Conservation (phyloP, 148 eudicot genomes). For the Rhododendron vialii region DNA sequence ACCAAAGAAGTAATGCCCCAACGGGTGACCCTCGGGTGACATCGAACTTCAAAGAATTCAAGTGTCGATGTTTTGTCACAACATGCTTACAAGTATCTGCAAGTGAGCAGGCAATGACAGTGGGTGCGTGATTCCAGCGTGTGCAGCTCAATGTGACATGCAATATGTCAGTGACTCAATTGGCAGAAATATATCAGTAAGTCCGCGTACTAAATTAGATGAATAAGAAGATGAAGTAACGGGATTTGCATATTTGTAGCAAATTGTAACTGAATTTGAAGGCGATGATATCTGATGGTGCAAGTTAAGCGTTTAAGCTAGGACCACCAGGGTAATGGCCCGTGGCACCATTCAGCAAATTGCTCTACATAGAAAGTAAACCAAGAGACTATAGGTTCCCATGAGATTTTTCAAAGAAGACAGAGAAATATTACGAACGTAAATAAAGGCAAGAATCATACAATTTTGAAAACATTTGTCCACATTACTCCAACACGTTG, state of each 20-base stretch:
- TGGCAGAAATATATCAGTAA: background rate
- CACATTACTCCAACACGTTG: constrained; percentile 46
- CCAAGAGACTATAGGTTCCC: background rate
- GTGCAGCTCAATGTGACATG: background rate
- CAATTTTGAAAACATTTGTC: constrained; percentile 85
- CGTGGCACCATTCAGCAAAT: background rate
- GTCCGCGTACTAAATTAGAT: background rate
- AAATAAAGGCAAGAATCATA: constrained; percentile 26
- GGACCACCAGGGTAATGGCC: background rate
- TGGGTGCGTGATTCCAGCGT: background rate
- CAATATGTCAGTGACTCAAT: background rate
- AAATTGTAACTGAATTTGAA: background rate
- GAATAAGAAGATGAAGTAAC: background rate
- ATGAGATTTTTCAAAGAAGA: background rate
- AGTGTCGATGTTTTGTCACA: background rate
- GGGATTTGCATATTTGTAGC: background rate
- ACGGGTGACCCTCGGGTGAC: background rate
- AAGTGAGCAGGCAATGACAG: background rate
- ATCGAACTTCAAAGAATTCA: background rate
- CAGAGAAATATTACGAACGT: background rate
- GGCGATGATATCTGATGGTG: background rate
- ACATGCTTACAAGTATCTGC: background rate
- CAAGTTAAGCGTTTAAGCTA: background rate
- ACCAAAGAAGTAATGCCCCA: background rate
- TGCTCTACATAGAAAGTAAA: background rate